Evolutionary conservation across 176 grass and related monocot genomes (phyloP).

Genomic region (Ampelocalamus luodianensis): DNA sequence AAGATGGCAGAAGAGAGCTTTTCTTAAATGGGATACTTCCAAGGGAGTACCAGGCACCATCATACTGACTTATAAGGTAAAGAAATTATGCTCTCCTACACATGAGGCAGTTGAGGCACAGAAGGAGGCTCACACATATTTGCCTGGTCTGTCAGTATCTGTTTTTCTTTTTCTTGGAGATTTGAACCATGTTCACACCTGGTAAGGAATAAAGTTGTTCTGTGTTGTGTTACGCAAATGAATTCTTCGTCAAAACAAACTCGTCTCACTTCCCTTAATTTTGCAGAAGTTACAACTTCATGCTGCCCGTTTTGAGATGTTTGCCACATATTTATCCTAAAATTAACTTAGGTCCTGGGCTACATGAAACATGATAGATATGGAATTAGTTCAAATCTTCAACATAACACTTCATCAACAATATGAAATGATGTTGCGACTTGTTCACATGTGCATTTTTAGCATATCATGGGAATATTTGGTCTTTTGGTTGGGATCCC

Average conservation of each 20-base stretch:
- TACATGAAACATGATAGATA: not conserved
- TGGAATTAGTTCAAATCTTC: not conserved
- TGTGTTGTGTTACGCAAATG: constrained; percentile 20
- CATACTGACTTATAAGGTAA: constrained; percentile 45
- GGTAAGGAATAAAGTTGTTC: constrained; percentile 42
- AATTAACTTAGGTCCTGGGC: not conserved
- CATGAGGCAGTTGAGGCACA: constrained; percentile 39
- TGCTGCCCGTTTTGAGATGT: not conserved
- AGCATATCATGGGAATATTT: constrained; percentile 12
- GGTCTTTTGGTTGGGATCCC: not conserved
- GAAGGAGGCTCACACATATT: constrained; percentile 21
- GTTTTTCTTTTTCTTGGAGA: constrained; percentile 32
- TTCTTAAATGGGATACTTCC: constrained; percentile 46
- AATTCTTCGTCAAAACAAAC: not conserved
- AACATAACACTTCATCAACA: not conserved
- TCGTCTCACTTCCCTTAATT: not conserved
- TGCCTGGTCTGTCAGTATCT: constrained; percentile 34
- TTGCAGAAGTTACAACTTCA: not conserved
- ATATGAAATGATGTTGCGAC: not conserved
- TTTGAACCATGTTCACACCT: constrained; percentile 16
- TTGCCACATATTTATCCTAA: not conserved
- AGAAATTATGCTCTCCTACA: constrained; percentile 49
- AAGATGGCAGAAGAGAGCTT: constrained; percentile 40
- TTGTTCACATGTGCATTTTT: not conserved
- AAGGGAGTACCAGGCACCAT: constrained; percentile 34